Percentiles rank a stretch among this genome's conserved stretches.
These are phyloP conservation scores for Nakazawaea laoshanensis DNA, from an alignment of 805 yeast genomes.

Conservation along the genomic window DNA sequence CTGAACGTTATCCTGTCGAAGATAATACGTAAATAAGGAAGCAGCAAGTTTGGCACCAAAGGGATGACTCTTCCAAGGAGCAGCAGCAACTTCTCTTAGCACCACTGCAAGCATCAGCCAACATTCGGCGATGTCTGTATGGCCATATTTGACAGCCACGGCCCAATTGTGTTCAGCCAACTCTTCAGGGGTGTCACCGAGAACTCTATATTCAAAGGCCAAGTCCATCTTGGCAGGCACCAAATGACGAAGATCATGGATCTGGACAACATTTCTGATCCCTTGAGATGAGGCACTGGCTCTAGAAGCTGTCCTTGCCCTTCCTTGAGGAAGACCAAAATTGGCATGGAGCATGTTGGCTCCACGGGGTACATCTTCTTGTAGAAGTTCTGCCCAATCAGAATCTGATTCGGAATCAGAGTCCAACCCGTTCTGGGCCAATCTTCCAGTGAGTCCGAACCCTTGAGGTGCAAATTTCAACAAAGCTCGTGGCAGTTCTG, in stretches of 20 bases:
- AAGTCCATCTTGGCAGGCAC: constrained; percentile 70
- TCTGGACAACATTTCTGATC: constrained; percentile 47
- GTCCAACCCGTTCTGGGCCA: constrained; percentile 30
- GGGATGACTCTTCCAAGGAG: constrained; percentile 77
- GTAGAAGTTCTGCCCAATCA: constrained; percentile 61
- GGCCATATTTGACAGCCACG: constrained; percentile 59
- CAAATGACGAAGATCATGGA: constrained; percentile 57
- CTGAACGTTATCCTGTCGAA: constrained; percentile 59
- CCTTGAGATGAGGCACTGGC: too few relatives aligned
- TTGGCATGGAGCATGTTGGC: constrained; percentile 10
- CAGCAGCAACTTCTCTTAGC: constrained; percentile 29
- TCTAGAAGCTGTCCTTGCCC: too few relatives aligned
- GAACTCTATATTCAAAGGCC: constrained; percentile 56
- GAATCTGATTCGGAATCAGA: constrained; percentile 59
- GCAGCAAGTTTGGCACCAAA: constrained; percentile 57
- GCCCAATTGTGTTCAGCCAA: constrained; percentile 63
- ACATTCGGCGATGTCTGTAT: constrained; percentile 56
- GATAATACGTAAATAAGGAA: constrained; percentile 58
- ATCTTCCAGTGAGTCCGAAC: constrained; percentile 29
- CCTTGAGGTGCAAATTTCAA: constrained; percentile 49
- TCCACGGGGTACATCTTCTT: constrained; percentile 43
- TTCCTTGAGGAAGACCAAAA: not conserved
- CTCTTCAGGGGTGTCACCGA: constrained; percentile 55
- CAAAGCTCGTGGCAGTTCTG: constrained; percentile 30
- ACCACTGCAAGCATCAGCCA: constrained; percentile 59